Percentiles rank a stretch among this genome's conserved stretches.
phyloP scores from a whole-genome alignment of 1,284 basidiomycete species.

The Porogramme epimiltina region DNA sequence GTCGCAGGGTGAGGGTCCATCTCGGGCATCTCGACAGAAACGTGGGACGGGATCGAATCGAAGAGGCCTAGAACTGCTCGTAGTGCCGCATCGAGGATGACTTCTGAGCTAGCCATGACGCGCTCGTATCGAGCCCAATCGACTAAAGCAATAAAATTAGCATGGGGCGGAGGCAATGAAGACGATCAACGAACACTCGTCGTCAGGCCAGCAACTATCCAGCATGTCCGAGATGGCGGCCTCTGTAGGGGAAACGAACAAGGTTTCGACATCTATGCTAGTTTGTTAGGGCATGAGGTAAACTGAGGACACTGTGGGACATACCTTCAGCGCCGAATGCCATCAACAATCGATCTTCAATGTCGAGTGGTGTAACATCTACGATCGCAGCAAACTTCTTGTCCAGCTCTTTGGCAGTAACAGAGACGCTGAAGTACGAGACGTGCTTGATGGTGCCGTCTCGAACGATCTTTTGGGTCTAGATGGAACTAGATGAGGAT shows the following conservation, averaged over 20 bases:
- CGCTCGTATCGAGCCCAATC: slow-evolving; percentile 60
- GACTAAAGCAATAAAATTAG: slow-evolving; percentile 37
- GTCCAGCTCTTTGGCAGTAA: slow-evolving; percentile 56
- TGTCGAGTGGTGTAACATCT: slow-evolving; percentile 47
- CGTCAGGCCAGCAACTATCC: slow-evolving; percentile 49
- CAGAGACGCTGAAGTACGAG: slow-evolving; percentile 49
- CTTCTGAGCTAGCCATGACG: slow-evolving; percentile 41
- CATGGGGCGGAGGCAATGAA: neutral
- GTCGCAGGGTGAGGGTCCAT: slow-evolving; percentile 54
- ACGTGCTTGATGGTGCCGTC: slow-evolving; percentile 45
- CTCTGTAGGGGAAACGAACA: slow-evolving; percentile 49
- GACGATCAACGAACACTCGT: slow-evolving; percentile 43
- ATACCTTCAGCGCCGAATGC: slow-evolving; percentile 48
- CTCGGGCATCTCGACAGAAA: slow-evolving; percentile 37
- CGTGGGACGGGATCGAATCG: slow-evolving; percentile 14
- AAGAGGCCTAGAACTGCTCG: slow-evolving; percentile 25
- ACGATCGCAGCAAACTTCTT: slow-evolving; percentile 48
- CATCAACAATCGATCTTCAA: slow-evolving; percentile 56
- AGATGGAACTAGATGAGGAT: neutral
- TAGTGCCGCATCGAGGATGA: slow-evolving; percentile 22
- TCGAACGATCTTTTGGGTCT: slow-evolving; percentile 50
- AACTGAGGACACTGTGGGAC: slow-evolving; percentile 12
- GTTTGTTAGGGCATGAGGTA: neutral
- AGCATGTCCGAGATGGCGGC: slow-evolving; percentile 56
- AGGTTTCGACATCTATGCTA: slow-evolving; percentile 46